These are phyloP conservation scores for Cyclocybe aegerita DNA, from an alignment of 768 basidiomycete species.

Conservation along the genomic window DNA sequence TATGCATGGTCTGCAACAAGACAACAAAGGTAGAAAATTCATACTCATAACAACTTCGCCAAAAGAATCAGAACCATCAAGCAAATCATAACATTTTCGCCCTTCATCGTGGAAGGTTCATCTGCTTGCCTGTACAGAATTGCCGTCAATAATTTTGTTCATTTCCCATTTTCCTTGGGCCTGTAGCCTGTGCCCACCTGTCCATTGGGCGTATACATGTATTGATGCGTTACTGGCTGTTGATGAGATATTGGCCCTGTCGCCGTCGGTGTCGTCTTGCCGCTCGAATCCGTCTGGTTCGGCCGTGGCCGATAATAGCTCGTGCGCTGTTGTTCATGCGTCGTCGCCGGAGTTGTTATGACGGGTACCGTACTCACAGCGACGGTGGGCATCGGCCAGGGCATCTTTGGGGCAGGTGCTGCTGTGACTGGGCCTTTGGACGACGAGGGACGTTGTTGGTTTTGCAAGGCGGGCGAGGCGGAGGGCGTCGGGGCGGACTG, in stretches of 20 bases:
- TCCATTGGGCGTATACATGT: constrained; percentile 23
- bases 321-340: constrained; percentile 43
- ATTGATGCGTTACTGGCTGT: constrained; percentile 17
- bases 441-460: constrained; percentile 40
- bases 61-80: no score
- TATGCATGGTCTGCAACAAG: no score
- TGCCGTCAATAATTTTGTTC: constrained; percentile 1
- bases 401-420: constrained; percentile 33
- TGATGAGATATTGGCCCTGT: constrained; percentile 2
- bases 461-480: constrained; percentile 53
- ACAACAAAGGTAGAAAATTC: no score
- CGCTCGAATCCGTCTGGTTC: constrained; percentile 14
- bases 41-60: no score
- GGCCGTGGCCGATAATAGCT: constrained; percentile 52
- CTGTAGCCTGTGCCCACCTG: constrained; percentile 12
- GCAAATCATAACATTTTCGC: no score
- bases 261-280: constrained; percentile 11
- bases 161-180: constrained; percentile 26
- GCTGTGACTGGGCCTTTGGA: constrained; percentile 25
- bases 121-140: constrained; percentile 3
- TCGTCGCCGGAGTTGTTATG: constrained; percentile 35
- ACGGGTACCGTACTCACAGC: constrained; percentile 60
- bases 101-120: background rate
- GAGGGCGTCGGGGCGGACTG: constrained; percentile 44
- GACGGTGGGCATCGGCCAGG: constrained; percentile 76